These are phyloP conservation scores for Scedosporium apiospermum DNA, from an alignment of 2,329 filamentous ascomycete genomes.

Conservation along the genomic window DNA sequence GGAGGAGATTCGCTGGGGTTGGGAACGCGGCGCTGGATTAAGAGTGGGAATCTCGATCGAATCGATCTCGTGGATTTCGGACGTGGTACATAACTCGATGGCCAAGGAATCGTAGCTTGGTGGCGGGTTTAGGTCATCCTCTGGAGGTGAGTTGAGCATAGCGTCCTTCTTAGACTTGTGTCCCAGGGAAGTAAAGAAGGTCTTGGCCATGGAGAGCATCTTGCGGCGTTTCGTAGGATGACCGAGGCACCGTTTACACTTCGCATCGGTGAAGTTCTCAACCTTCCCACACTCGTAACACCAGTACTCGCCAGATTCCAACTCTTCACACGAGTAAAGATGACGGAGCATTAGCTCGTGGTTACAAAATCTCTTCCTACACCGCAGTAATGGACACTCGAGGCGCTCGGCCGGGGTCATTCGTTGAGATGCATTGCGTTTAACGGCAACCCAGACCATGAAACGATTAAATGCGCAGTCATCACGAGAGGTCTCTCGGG, in stretches of 20 bases:
- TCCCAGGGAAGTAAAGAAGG: slow-evolving; percentile 43
- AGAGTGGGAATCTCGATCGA: slow-evolving; percentile 29
- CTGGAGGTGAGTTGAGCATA: slow-evolving; percentile 15
- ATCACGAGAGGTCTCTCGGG: slow-evolving; percentile 25
- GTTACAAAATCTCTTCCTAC: slow-evolving; percentile 36
- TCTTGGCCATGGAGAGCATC: slow-evolving; percentile 43
- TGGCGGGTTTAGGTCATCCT: slow-evolving; percentile 24
- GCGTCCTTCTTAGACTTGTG: slow-evolving; percentile 32
- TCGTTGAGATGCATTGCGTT: slow-evolving; percentile 38
- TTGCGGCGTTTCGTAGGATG: slow-evolving; percentile 41
- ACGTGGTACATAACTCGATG: slow-evolving; percentile 34
- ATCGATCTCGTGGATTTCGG: slow-evolving; percentile 43
- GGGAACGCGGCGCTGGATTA: background rate
- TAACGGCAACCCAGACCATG: slow-evolving; percentile 46
- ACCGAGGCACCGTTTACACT: slow-evolving; percentile 39
- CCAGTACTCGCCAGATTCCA: slow-evolving; percentile 42
- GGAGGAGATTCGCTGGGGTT: background rate
- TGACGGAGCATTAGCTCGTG: slow-evolving; percentile 47
- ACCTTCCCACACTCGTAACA: slow-evolving; percentile 44
- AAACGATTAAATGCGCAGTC: slow-evolving; percentile 45
- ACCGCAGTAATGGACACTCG: slow-evolving; percentile 42
- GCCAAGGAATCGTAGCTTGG: slow-evolving; percentile 36
- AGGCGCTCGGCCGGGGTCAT: slow-evolving; percentile 38
- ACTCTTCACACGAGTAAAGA: slow-evolving; percentile 36
- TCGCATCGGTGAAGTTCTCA: slow-evolving; percentile 39